Evolutionary conservation across 495 filamentous ascomycete genomes (phyloP).

Genomic region (Melanomma pulvis-pyrius): DNA sequence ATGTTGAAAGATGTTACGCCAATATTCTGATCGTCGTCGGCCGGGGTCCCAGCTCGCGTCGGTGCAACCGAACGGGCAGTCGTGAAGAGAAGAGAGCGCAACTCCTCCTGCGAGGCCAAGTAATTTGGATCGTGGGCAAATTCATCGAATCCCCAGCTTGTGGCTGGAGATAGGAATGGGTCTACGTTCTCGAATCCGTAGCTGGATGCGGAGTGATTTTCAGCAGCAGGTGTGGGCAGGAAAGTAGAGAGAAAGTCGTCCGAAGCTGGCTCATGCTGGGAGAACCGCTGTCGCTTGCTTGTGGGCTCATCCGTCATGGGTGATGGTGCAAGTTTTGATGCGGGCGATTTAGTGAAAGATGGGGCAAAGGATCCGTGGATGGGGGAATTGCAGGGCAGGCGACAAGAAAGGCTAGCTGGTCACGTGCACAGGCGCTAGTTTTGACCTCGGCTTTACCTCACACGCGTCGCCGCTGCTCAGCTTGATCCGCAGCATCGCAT

Average conservation of each 20-base stretch:
- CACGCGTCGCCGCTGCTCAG: not conserved
- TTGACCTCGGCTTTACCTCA: not conserved
- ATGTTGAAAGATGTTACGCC: conserved; percentile 6
- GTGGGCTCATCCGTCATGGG: conserved; percentile 7
- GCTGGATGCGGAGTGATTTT: not conserved
- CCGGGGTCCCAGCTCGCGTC: conserved; percentile 2
- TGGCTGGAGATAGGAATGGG: conserved; percentile 3
- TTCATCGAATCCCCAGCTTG: conserved; percentile 14
- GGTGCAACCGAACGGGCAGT: conserved; percentile 31
- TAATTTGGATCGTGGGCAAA: conserved; percentile 17
- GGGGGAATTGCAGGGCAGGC: not conserved
- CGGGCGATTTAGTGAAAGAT: not conserved
- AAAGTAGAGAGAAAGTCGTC: not conserved
- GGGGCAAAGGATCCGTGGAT: not conserved
- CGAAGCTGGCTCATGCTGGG: not conserved
- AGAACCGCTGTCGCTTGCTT: conserved; percentile 7
- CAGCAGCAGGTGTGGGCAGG: not conserved
- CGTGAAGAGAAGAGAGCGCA: conserved; percentile 31
- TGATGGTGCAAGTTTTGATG: not conserved
- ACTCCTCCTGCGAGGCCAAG: conserved; percentile 21
- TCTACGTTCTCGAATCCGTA: not conserved
- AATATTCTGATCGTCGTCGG: not conserved
- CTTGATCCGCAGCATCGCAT: not conserved
- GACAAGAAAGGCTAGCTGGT: not conserved
- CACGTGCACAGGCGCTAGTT: not conserved